Evolutionary conservation across 139 green algal genomes (phyloP).

Genomic region (Closterium sp.): DNA sequence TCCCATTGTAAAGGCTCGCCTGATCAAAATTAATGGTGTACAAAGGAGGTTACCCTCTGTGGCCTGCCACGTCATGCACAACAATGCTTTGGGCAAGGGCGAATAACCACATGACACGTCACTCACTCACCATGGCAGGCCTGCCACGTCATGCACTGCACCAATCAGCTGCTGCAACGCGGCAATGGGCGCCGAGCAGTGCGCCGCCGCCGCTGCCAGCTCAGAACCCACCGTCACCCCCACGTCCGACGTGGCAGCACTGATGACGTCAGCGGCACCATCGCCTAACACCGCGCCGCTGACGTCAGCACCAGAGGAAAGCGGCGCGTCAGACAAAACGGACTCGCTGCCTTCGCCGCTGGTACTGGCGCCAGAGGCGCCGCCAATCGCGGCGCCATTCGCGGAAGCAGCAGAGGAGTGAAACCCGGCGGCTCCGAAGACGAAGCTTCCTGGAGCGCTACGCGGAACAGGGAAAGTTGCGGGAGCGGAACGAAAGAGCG

Average conservation of each 20-base stretch:
- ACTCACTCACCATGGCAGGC: background rate
- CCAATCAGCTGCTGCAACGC: background rate
- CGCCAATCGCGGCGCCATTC: background rate
- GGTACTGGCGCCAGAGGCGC: background rate
- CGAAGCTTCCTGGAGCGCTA: background rate
- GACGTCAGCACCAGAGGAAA: background rate
- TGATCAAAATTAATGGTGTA: too few relatives aligned
- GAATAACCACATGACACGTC: background rate
- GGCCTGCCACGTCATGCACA: too few relatives aligned
- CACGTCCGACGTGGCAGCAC: background rate
- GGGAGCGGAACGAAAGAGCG: background rate
- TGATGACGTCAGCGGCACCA: background rate
- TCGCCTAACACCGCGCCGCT: background rate
- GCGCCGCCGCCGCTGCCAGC: background rate
- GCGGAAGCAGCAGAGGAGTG: background rate
- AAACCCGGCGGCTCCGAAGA: background rate
- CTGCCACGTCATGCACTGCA: background rate
- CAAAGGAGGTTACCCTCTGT: too few relatives aligned
- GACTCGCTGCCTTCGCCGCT: background rate
- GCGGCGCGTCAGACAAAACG: background rate
- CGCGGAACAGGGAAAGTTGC: background rate
- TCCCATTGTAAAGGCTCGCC: too few relatives aligned
- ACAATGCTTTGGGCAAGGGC: background rate
- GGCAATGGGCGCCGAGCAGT: background rate
- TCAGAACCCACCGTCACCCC: background rate